Base-by-base conservation (phyloP, 495 filamentous ascomycete genomes). In the Glonium stellatum region DNA sequence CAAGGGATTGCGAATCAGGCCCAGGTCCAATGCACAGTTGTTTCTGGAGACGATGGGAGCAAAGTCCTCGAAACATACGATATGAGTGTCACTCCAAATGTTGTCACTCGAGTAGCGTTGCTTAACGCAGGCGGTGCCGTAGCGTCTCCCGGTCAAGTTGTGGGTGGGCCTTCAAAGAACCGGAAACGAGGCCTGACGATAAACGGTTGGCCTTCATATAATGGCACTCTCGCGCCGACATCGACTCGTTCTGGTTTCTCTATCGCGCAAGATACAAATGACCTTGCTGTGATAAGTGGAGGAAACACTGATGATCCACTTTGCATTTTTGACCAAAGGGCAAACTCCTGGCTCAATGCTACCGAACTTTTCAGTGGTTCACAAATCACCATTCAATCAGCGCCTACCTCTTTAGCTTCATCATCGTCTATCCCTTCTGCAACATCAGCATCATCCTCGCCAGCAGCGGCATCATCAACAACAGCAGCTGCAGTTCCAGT, bases 31-130 rank as follows among this genome's bases (percentile, higher is more conserved):
- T 83, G 79, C 18, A 77, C 82, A 5, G 70, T 97, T 13, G 70
- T 95, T 19, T 75, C 76, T 54, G 85, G 84, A 8, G 81, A 84
- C 42, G 88, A 95, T 67, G 89, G 84, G 4, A 90, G 87, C 72
- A 93, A 90, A 69, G 78, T 89, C n/a, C 75, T 97, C 12, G 82
- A 91, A 62, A 81, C 82, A 0, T 97, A 91, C 69, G 83, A 96
- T 67, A 82, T 92, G 79, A 80, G 75, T 12, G 76, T 76, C 11
- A 84, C 82, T 2, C 92, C 95, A n/a, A 93, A 96, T 69, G 68
- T 75, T 9, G 87, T 97, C 46, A 80, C 81, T 19, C 83, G 85
- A 54, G 78, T 82, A 5, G 79, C 85, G 8, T 66, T 95, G 13
- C 62, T 84, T 63, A 69, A 74, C 59, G 60, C 84, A 64, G 64